phyloP scores from a whole-genome alignment of 1,284 basidiomycete species.

The Heliocybe sulcata region DNA sequence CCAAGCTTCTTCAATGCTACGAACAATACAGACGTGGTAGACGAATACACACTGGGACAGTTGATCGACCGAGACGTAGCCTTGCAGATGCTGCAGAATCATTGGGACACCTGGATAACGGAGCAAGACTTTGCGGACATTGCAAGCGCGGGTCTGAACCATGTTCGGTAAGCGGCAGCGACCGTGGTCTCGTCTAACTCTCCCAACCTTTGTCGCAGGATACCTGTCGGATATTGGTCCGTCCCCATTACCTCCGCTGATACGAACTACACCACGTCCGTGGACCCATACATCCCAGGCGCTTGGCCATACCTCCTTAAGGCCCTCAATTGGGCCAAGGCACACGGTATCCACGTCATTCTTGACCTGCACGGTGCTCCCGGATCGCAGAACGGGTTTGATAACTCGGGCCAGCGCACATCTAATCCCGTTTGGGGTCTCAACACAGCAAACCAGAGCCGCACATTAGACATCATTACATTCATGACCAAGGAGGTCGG shows the following conservation, averaged over 20 bases:
- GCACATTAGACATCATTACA: slow-evolving; percentile 59
- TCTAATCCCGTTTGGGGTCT: slow-evolving; percentile 56
- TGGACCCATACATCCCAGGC: slow-evolving; percentile 52
- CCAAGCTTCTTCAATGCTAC: slow-evolving; percentile 64
- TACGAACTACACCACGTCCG: slow-evolving; percentile 40
- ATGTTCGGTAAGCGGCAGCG: slow-evolving; percentile 48
- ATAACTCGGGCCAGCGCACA: slow-evolving; percentile 79
- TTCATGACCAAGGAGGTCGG: slow-evolving; percentile 50
- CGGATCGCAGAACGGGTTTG: slow-evolving; percentile 71
- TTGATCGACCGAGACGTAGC: slow-evolving; percentile 41
- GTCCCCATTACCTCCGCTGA: slow-evolving; percentile 49
- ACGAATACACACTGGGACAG: slow-evolving; percentile 66
- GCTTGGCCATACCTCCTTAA: slow-evolving; percentile 64
- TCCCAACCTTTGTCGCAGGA: slow-evolving; percentile 29
- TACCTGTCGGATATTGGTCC: slow-evolving; percentile 75
- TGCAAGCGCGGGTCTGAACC: slow-evolving; percentile 65
- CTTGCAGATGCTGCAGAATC: slow-evolving; percentile 39
- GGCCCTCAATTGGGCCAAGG: slow-evolving; percentile 59
- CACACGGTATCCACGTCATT: slow-evolving; percentile 51
- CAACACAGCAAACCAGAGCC: slow-evolving; percentile 45
- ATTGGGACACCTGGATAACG: slow-evolving; percentile 72
- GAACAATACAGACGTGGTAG: slow-evolving; percentile 52
- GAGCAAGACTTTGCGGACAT: slow-evolving; percentile 65
- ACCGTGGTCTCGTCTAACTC: background rate
- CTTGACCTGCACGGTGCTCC: slow-evolving; percentile 70